These are phyloP conservation scores for Rutstroemia sp. DNA, from an alignment of 2,329 filamentous ascomycete species.

Conservation along the genomic window DNA sequence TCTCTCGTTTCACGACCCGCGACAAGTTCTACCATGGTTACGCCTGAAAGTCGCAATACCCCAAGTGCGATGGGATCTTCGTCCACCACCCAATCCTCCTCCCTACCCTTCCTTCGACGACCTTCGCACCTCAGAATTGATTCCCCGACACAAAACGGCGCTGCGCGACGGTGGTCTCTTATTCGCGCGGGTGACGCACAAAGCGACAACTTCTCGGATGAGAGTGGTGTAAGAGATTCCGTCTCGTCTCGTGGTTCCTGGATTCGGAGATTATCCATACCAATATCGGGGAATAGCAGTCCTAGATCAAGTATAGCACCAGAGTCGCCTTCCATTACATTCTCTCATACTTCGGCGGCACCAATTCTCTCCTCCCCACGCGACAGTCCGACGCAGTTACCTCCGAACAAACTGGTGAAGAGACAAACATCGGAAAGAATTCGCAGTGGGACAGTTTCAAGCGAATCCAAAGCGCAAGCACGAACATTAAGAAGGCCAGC, in stretches of 20 bases:
- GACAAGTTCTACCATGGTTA: conserved; percentile 24
- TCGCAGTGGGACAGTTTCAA: conserved; percentile 35
- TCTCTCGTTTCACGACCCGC: conserved; percentile 23
- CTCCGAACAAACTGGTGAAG: conserved; percentile 74
- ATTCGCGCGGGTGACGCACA: conserved; percentile 21
- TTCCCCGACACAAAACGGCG: conserved; percentile 14
- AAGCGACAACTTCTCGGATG: conserved; percentile 17
- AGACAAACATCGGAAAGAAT: conserved; percentile 52
- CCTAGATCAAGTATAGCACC: conserved; percentile 56
- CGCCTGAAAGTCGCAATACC: conserved; percentile 17
- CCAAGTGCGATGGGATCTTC: conserved; percentile 12
- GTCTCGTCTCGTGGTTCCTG: conserved; percentile 59
- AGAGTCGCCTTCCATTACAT: conserved; percentile 56
- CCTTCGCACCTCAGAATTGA: conserved; percentile 19
- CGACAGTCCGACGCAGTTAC: conserved; percentile 36
- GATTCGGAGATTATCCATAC: conserved; percentile 65
- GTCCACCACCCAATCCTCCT: conserved; percentile 14
- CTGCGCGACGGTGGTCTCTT: conserved; percentile 20
- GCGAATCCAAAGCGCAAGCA: conserved; percentile 52
- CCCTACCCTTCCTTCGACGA: conserved; percentile 8
- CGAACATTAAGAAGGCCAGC: conserved; percentile 64
- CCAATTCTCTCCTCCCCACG: conserved; percentile 45
- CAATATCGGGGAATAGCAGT: conserved; percentile 57
- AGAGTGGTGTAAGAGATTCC: conserved; percentile 39
- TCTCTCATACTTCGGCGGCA: conserved; percentile 59